Base-by-base conservation (phyloP, 768 basidiomycete genomes). In the Leccinellum rugosiceps region DNA sequence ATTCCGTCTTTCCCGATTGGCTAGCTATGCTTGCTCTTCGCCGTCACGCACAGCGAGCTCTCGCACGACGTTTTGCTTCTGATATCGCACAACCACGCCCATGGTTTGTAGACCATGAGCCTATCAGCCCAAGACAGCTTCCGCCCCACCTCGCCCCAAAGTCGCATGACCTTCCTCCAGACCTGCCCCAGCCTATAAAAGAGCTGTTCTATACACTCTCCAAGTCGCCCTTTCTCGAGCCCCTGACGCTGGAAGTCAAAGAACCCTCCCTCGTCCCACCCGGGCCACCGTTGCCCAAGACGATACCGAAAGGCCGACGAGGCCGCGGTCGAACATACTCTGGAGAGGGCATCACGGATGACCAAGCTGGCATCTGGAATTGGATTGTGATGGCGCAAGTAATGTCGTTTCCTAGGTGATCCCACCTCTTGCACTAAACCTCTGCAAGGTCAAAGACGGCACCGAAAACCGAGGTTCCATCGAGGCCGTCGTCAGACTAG, bases 311-410 rank as follows among this genome's bases (percentile, higher is more conserved):
- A 59, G 90, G 89, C 5, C 70, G 76, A 19, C 77, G 90, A 57
- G 80, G 76, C 63, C 77, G 89, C 51, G 89, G 90, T 35, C 76
- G 84, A 38, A 89, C 86, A 0, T 84, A 85, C 70, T 76, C 77
- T 3, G 88, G 87, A 23, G 85, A 88, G 63, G 86, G 87, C 13
- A 66, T 74, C 9, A 73, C 74, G 55, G 80, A 84, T 21, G 75
- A 78, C 2, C 76, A 77, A 0, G 76, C 77, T 15, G 82, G 84
- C 3, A 70, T 91, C n/a, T 92, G 90, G 91, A 80, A 75, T 57
- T 92, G 91, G 90, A 74, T 86, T 15, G 74, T 92, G 13, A 75
- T 85, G 56, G 90, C 86, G 4, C 88, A 92, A 77, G 90, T 86
- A 55, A 31, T 71, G 58, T 52, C 46, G 6, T 11, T 13, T 32